Evolutionary conservation across 2,329 filamentous ascomycete species (phyloP).

Genomic region (Claviceps maximensis): DNA sequence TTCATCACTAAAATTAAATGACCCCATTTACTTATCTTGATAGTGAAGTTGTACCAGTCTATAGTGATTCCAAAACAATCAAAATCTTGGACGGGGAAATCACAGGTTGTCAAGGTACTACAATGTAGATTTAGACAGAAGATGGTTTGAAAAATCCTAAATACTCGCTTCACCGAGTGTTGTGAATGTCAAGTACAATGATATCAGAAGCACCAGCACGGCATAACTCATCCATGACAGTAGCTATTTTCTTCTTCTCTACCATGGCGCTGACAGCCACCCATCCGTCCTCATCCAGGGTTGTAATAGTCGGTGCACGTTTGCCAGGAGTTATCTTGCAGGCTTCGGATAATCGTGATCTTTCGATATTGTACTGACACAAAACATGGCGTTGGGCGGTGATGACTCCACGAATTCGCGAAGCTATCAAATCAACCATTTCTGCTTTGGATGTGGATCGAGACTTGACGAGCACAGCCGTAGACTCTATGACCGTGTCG

Average conservation of each 20-base stretch:
- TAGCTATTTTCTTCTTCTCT: constrained; percentile 70
- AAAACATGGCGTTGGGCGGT: constrained; percentile 88
- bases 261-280: constrained; percentile 94
- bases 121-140: not conserved
- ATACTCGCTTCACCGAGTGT: constrained; percentile 39
- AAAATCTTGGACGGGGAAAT: not conserved
- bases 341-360: constrained; percentile 51
- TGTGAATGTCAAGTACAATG: constrained; percentile 73
- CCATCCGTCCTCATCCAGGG: constrained; percentile 79
- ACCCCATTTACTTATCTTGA: too few species aligned
- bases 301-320: constrained; percentile 82
- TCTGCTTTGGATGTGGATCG: constrained; percentile 66
- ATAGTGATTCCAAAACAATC: not conserved
- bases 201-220: constrained; percentile 73
- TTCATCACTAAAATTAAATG: too few species aligned
- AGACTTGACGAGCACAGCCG: constrained; percentile 85
- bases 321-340: constrained; percentile 80
- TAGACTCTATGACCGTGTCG: constrained; percentile 80
- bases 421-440: constrained; percentile 71
- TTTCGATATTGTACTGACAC: constrained; percentile 89
- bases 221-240: constrained; percentile 74
- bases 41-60: too few species aligned
- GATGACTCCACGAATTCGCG: constrained; percentile 85
- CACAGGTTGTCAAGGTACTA: not conserved
- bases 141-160: not conserved